Conservation (phyloP, 768 basidiomycete genomes). For the Macrolepiota dolichaula region DNA sequence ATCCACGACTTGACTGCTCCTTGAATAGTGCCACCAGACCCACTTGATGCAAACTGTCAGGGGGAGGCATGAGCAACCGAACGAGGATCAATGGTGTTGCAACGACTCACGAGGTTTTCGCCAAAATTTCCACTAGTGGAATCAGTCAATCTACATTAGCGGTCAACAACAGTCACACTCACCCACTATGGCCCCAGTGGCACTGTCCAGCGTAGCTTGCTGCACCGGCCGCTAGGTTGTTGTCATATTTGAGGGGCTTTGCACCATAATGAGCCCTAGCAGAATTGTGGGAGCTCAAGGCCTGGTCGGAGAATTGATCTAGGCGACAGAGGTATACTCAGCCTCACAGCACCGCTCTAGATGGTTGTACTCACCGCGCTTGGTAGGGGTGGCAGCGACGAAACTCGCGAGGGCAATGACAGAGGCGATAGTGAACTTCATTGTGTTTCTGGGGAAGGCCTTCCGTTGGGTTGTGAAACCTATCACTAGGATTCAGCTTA, state of each 20-base stretch:
- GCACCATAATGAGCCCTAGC: slow-evolving; percentile 5
- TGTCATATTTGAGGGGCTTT: neutral
- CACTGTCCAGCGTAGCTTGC: slow-evolving; percentile 1
- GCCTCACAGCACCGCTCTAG: neutral
- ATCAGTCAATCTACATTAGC: neutral
- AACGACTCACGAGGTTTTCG: slow-evolving; percentile 23
- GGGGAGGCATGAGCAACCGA: neutral
- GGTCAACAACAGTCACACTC: neutral
- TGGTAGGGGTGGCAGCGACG: neutral
- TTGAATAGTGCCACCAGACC: slow-evolving; percentile 15
- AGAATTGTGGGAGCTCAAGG: slow-evolving; percentile 3
- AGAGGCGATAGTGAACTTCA: neutral
- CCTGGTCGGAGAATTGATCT: slow-evolving; percentile 9
- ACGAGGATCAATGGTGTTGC: neutral
- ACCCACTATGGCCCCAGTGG: slow-evolving; percentile 2
- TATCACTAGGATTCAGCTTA: neutral
- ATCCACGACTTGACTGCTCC: slow-evolving; percentile 23
- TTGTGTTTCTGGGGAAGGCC: neutral
- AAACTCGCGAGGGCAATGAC: neutral
- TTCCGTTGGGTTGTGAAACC: neutral
- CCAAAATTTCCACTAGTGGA: slow-evolving; percentile 19
- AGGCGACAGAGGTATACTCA: neutral
- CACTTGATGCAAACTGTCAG: slow-evolving; percentile 19
- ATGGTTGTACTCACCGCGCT: neutral
- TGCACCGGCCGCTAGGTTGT: slow-evolving; percentile 5